These are phyloP conservation scores for Fusarium austroafricanum DNA, from an alignment of 2,329 filamentous ascomycete genomes.

Conservation along the genomic window DNA sequence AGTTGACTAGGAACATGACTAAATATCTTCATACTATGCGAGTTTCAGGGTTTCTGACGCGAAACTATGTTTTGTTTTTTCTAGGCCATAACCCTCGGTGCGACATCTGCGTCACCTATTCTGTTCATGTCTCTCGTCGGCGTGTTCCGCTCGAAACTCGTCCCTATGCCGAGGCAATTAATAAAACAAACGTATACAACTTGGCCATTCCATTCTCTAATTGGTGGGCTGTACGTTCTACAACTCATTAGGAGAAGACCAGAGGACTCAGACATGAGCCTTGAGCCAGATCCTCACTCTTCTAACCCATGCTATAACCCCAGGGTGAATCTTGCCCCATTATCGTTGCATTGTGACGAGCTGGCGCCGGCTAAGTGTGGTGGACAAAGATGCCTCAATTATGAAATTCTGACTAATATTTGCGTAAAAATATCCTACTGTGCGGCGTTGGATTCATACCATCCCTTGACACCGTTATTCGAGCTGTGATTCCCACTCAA, in stretches of 20 bases:
- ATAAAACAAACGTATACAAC: conserved; percentile 13
- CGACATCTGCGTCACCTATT: conserved; percentile 4
- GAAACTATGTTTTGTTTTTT: neutral
- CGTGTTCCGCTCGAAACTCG: conserved; percentile 14
- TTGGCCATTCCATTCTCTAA: conserved; percentile 2
- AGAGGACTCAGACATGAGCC: conserved; percentile 35
- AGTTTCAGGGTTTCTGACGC: conserved; percentile 22
- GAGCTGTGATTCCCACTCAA: conserved; percentile 27
- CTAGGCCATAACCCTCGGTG: conserved; percentile 11
- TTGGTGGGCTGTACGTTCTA: conserved; percentile 21
- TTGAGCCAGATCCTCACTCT: conserved; percentile 10
- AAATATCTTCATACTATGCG: conserved; percentile 26
- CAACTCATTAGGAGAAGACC: neutral
- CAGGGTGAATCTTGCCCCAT: conserved; percentile 32
- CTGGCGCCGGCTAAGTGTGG: conserved; percentile 16
- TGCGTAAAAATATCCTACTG: conserved; percentile 12
- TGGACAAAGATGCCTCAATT: conserved; percentile 12
- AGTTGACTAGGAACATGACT: conserved; percentile 11
- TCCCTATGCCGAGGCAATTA: conserved; percentile 11
- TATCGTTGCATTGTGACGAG: conserved; percentile 22
- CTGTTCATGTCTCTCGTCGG: conserved; percentile 8
- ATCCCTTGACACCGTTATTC: neutral
- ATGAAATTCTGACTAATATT: conserved; percentile 26
- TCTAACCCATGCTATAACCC: conserved; percentile 18
- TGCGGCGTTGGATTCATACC: conserved; percentile 9